Evolutionary conservation across 169 alveolate genomes (phyloP).

Genomic region (Cyclospora cayetanensis): DNA sequence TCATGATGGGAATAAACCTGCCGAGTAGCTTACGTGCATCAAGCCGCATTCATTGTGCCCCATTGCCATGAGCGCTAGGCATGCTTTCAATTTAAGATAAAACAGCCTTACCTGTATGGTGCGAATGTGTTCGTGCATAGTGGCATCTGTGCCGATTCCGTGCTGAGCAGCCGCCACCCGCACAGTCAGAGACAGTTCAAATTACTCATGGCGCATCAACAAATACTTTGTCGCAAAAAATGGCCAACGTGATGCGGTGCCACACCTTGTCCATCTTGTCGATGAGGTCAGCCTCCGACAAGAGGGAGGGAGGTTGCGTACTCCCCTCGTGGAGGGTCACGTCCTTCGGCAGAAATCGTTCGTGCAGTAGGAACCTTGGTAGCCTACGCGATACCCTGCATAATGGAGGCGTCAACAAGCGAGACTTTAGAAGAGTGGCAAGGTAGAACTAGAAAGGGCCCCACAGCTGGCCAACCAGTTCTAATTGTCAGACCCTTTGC

Average conservation of each 20-base stretch:
- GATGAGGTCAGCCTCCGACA: constrained; percentile 95
- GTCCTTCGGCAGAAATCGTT: constrained; percentile 23
- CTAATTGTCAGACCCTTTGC: too few species aligned
- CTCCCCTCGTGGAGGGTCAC: constrained; percentile 80
- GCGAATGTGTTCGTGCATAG: constrained; percentile 98
- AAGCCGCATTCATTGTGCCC: too few species aligned
- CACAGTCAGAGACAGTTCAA: neutral
- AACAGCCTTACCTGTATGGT: constrained; percentile 90
- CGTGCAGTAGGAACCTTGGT: constrained; percentile 63
- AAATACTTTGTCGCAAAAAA: neutral
- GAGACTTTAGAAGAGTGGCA: too few species aligned
- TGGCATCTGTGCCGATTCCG: constrained; percentile 99
- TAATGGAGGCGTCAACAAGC: neutral
- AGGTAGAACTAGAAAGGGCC: too few species aligned
- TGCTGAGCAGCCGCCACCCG: constrained; percentile 78
- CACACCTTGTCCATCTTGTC: constrained; percentile 92
- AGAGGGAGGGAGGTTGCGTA: constrained; percentile 93
- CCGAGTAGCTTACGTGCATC: too few species aligned
- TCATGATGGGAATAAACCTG: neutral
- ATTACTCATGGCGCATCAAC: neutral
- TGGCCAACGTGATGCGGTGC: too few species aligned
- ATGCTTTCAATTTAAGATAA: neutral
- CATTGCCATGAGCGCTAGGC: neutral
- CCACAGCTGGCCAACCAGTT: too few species aligned
- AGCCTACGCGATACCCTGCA: constrained; percentile 52